Conservation (phyloP, 2,329 filamentous ascomycete genomes). For the Aspergillus puulaauensis region DNA sequence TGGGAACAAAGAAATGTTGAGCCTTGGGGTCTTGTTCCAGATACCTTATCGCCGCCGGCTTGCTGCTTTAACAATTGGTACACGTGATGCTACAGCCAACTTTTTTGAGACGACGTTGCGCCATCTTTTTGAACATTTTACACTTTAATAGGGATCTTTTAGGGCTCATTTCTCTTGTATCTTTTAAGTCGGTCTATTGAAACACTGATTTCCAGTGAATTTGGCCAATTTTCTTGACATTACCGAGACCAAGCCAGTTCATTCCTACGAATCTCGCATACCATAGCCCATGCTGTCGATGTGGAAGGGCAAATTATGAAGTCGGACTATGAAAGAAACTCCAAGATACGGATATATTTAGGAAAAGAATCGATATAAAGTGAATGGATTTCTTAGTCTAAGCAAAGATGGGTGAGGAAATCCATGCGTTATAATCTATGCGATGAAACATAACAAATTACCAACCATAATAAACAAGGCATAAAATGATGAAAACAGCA, state of each 20-base stretch:
- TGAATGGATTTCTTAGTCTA: background rate
- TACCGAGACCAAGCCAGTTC: too few relatives aligned
- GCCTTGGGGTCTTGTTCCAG: background rate
- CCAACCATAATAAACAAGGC: background rate
- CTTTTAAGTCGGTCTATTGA: background rate
- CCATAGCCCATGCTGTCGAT: background rate
- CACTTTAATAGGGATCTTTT: background rate
- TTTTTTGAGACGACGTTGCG: background rate
- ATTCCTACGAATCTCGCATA: background rate
- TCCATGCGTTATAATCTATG: constrained; percentile 10
- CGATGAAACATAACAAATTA: background rate
- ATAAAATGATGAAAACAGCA: constrained; percentile 3
- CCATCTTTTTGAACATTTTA: background rate
- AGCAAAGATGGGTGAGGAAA: background rate
- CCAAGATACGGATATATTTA: background rate
- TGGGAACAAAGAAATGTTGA: background rate
- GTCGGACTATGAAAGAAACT: background rate
- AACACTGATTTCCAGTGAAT: background rate
- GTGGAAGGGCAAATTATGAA: background rate
- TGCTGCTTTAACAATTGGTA: background rate
- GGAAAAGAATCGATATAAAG: background rate
- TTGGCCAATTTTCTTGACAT: background rate
- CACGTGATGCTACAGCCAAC: background rate
- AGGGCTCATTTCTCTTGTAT: background rate
- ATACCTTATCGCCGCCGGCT: background rate